phyloP scores from a whole-genome alignment of 495 filamentous ascomycete species.

The Daldinia loculata region DNA sequence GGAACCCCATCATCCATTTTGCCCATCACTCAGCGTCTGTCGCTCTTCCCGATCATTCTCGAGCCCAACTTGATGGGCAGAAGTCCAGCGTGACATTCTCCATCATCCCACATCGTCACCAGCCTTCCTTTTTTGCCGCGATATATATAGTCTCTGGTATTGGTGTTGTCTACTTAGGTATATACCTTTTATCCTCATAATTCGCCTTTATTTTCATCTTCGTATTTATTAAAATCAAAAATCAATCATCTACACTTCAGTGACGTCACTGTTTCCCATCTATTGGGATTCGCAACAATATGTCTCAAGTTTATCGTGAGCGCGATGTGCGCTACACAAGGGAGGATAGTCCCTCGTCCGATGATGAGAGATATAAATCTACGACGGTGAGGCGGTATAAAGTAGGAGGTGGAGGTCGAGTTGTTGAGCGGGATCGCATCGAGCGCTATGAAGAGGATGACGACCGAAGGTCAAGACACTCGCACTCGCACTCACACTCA shows the following conservation, averaged over 20 bases:
- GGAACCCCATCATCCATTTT: conserved; percentile 14
- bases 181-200: conserved; percentile 10
- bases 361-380: conserved; percentile 58
- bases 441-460: conserved; percentile 62
- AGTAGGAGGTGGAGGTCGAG: conserved; percentile 51
- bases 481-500: conserved; percentile 27
- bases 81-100: conserved; percentile 37
- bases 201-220: not conserved
- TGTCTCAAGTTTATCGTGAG: conserved; percentile 60
- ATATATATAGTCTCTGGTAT: conserved; percentile 28
- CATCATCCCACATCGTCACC: conserved; percentile 43
- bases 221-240: not conserved
- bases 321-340: conserved; percentile 54
- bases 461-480: conserved; percentile 56
- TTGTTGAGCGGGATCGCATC: conserved; percentile 49
- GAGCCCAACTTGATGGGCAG: conserved; percentile 23
- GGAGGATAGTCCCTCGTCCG: conserved; percentile 56
- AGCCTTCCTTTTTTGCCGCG: conserved; percentile 24
- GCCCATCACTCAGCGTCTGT: conserved; percentile 16
- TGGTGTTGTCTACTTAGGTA: conserved; percentile 2
- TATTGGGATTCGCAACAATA: conserved; percentile 36
- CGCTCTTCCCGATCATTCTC: conserved; percentile 35
- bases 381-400: conserved; percentile 66
- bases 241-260: conserved; percentile 15
- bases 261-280: conserved; percentile 40